phyloP scores from a whole-genome alignment of 2,329 filamentous ascomycete genomes.

The Xylariaceae sp. region DNA sequence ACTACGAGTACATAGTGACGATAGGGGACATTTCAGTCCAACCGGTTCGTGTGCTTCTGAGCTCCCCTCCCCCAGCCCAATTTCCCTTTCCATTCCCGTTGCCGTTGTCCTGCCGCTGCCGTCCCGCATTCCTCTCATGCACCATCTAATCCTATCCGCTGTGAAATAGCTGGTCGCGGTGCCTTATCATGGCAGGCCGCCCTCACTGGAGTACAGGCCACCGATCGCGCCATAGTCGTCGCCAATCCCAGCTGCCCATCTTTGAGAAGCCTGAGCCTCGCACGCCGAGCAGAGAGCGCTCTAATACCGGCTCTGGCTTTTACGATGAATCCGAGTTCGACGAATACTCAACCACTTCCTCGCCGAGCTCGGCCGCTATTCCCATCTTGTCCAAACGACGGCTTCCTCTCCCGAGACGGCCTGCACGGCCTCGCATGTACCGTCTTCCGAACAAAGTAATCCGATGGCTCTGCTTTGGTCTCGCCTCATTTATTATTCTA shows the following conservation, averaged over 20 bases:
- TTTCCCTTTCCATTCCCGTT: not conserved
- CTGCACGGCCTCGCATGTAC: constrained; percentile 43
- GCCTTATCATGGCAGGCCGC: constrained; percentile 42
- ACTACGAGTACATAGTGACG: not conserved
- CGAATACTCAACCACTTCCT: constrained; percentile 38
- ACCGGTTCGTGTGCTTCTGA: constrained; percentile 5
- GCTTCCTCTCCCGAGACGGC: constrained; percentile 30
- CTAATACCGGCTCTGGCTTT: constrained; percentile 47
- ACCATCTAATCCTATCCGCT: not conserved
- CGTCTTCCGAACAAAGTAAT: constrained; percentile 67
- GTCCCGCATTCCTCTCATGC: not conserved
- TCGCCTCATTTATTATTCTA: constrained; percentile 64
- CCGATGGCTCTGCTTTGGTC: constrained; percentile 68
- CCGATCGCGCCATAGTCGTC: constrained; percentile 43
- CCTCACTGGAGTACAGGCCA: constrained; percentile 43
- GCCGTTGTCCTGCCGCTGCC: not conserved
- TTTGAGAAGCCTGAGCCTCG: constrained; percentile 40
- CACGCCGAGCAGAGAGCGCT: constrained; percentile 44
- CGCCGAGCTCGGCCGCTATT: constrained; percentile 41
- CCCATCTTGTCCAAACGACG: constrained; percentile 39
- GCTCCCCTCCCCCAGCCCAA: not conserved
- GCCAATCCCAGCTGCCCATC: constrained; percentile 41
- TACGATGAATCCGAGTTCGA: constrained; percentile 40
- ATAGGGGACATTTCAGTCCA: constrained; percentile 1
- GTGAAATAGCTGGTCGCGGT: constrained; percentile 8